Evolutionary conservation across 2,329 filamentous ascomycete genomes (phyloP).

Genomic region (Uncinocarpus reesii): DNA sequence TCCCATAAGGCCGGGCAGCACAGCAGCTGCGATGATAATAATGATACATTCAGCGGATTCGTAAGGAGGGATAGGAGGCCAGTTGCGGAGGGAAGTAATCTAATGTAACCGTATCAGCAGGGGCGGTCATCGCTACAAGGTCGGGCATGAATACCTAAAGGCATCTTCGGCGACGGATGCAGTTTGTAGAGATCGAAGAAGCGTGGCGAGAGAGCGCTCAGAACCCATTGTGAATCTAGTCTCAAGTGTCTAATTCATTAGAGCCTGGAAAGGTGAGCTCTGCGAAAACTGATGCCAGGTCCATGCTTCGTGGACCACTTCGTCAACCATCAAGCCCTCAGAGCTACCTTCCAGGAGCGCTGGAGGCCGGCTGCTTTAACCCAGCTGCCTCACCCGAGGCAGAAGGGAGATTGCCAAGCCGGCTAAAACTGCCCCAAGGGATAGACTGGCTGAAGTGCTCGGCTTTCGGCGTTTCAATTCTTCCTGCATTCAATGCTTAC

Average conservation of each 20-base stretch:
- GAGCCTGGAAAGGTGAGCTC: not conserved
- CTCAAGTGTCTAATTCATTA: not conserved
- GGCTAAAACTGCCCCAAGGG: too few species aligned
- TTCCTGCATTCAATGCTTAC: too few species aligned
- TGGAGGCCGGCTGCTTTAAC: too few species aligned
- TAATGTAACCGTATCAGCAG: slow-evolving; percentile 22
- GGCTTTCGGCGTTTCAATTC: too few species aligned
- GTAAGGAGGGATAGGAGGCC: slow-evolving; percentile 42
- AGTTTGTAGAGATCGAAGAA: slow-evolving; percentile 51
- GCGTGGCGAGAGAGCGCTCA: slow-evolving; percentile 50
- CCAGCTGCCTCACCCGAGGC: too few species aligned
- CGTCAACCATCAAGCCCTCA: too few species aligned
- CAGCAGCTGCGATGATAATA: slow-evolving; percentile 51
- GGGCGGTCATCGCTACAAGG: slow-evolving; percentile 17
- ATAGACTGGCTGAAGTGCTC: too few species aligned
- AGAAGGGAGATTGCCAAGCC: too few species aligned
- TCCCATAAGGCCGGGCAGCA: slow-evolving; percentile 51
- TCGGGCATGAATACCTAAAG: slow-evolving; percentile 37
- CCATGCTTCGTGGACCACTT: too few species aligned
- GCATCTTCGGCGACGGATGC: slow-evolving; percentile 51
- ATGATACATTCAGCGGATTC: slow-evolving; percentile 52
- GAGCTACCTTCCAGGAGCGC: too few species aligned
- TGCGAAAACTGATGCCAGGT: too few species aligned
- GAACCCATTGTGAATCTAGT: slow-evolving; percentile 41
- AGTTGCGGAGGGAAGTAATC: slow-evolving; percentile 45